Evolutionary conservation across 257 asterid species (phyloP), one percentile per base, ranked within the genome.

Genomic region (Leptodermis oblonga): DNA sequence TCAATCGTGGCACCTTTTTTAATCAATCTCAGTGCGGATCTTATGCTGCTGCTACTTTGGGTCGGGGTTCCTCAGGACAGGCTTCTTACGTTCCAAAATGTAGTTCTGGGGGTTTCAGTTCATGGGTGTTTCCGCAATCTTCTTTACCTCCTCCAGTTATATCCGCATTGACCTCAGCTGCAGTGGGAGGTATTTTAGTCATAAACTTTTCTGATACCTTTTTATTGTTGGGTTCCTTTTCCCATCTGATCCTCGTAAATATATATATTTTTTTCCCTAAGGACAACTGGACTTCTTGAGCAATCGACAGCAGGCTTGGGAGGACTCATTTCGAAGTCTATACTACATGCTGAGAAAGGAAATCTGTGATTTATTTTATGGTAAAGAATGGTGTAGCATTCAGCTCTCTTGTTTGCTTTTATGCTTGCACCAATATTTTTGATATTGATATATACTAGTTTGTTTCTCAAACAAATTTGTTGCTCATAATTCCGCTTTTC

Each of bases 101-200:
- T 23, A 73, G 71, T 61, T 68, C 39, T 46, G 77, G 79, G 72
- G 55, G 54, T 51, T 71, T 82, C 52, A 81, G 77, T 82, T 90
- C 97, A 64, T 94, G 99, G 97, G 84, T 89, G 86, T 86, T 89
- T 77, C 99, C 99, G 31, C 97, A 94, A 77, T 88, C 89, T 74
- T 74, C 83, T 75, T 84, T 91, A 79, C 92, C 97, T 46, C 82
- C 79, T 77, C 82, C 80, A 68, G 97, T 78, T 61, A 86, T 94
- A 82, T 83, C 96, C 70, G 93, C 92, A 45, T 79, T 94, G 83
- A 72, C 89, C 51, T 73, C 79, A 61, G 84, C 91, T 26, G 78
- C 81, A 36, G 87, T n/a, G 41, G 84, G 83, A 90, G 99, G 97
- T 93, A 85, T 69, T 74, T 42, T 33, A 37, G 49, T 67, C 41